Conservation (phyloP, 2,329 filamentous ascomycete genomes). For the Thielaviopsis euricoi region DNA sequence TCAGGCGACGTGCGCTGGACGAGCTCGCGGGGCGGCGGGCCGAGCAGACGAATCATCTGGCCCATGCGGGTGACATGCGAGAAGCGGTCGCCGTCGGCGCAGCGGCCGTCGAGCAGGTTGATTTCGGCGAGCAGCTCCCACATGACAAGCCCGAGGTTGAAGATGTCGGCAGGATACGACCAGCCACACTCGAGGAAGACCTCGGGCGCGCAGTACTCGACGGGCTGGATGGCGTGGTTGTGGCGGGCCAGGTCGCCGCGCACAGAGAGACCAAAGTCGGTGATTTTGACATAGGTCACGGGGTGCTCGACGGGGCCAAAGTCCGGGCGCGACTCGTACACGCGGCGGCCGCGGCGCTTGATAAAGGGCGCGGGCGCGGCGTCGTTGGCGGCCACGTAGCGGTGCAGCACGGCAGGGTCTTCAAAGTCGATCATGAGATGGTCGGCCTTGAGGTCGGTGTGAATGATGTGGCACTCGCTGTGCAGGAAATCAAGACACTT, state of each 20-base stretch:
- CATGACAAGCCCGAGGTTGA: constrained; percentile 17
- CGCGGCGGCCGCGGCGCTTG: constrained; percentile 14
- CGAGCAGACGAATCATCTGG: constrained; percentile 18
- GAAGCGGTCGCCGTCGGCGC: constrained; percentile 13
- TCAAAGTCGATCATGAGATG: constrained; percentile 15
- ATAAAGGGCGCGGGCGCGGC: constrained; percentile 15
- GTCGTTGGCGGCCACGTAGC: constrained; percentile 15
- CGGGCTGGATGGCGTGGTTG: constrained; percentile 17
- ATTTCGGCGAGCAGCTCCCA: constrained; percentile 18
- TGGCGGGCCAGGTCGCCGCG: constrained; percentile 14
- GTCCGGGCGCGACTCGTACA: constrained; percentile 14
- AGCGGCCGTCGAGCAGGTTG: constrained; percentile 15
- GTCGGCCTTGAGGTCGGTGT: constrained; percentile 29
- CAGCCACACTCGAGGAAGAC: constrained; percentile 18
- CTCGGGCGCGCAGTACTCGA: constrained; percentile 19
- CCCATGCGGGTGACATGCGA: constrained; percentile 17
- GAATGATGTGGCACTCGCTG: constrained; percentile 25
- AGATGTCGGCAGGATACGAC: constrained; percentile 18
- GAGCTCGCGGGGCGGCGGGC: constrained; percentile 16
- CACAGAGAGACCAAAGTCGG: constrained; percentile 18
- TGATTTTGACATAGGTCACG: constrained; percentile 13
- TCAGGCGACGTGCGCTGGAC: constrained; percentile 13
- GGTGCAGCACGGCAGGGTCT: constrained; percentile 13
- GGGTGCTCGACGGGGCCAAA: constrained; percentile 15
- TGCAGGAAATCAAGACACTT: constrained; percentile 26